Evolutionary conservation across 345 rosid species (phyloP), one percentile per base, ranked within the genome.

Genomic region (Balakata baccata): DNA sequence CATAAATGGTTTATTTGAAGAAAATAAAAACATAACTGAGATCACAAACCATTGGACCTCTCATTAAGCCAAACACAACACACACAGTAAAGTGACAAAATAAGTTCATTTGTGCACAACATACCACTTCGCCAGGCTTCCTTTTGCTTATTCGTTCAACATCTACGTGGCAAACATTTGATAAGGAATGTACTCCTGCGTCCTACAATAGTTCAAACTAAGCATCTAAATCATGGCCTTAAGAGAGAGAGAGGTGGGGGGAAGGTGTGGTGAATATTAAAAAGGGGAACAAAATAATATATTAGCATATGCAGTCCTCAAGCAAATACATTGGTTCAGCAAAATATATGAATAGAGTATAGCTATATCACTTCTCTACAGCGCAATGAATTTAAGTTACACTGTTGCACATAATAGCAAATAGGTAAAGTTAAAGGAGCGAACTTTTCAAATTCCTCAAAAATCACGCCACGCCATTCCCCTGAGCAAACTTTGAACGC

Each of bases 111-210:
- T 11, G 46, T 14, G 34, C 56, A 68, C 13, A 41, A 69, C 84
- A 59, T 84, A 94, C 98, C 87, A 88, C 86, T 89, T 87, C 97
- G 76, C 90, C 94, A 29, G 97, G 97, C 81, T 90, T 92, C 76
- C 97, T 81, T 83, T 89, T 94, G 87, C 97, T 94, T 73, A 86
- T 84, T 41, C 97, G 91, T 81, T 89, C 95, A 63, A 84, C 89
- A 75, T 92, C 98, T n/a, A 92, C 95, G 87, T 94, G 98, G 77
- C 95, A 92, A 77, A 92, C 98, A 79, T 94, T 94, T 38, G 97
- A 86, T 57, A 92, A 80, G 58, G 98, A 97, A 84, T 94, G 98
- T 11, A 94, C 98, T 68, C 98, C 98, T 11, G 97, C 91, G 84
- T 94, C 98, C 98, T 94, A 80, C 68, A 81, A 72, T 34, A n/a